Evolutionary conservation across 441 rosid species (phyloP).

Genomic region (Omphalea diandra): DNA sequence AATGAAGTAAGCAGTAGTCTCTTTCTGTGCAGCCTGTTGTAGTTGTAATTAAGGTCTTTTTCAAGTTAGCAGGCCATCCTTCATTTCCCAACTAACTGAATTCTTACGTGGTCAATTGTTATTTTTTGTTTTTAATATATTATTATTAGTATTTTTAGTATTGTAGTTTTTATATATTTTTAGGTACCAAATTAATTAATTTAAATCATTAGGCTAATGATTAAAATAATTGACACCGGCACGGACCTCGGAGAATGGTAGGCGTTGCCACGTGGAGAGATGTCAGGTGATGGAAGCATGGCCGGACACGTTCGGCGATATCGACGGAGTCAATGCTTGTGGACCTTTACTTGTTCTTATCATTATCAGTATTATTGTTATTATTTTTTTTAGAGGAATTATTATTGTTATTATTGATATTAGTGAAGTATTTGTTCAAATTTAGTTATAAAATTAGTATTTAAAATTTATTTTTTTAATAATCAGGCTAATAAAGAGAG

Average conservation of each 20-base stretch:
- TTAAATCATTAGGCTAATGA: too few species aligned
- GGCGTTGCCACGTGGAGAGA: slow-evolving; percentile 48
- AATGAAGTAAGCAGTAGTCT: slow-evolving; percentile 37
- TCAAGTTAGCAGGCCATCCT: slow-evolving; percentile 33
- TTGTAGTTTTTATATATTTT: background rate
- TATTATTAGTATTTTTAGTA: too few species aligned
- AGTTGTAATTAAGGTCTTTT: too few species aligned
- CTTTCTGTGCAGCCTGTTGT: slow-evolving; percentile 50
- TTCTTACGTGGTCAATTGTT: slow-evolving; percentile 13
- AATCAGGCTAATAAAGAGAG: too few species aligned
- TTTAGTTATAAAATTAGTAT: too few species aligned
- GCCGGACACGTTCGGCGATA: slow-evolving; percentile 40
- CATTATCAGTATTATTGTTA: too few species aligned
- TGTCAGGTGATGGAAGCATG: slow-evolving; percentile 28
- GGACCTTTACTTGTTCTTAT: background rate
- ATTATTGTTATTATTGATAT: too few species aligned
- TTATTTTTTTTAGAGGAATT: too few species aligned
- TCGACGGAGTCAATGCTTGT: slow-evolving; percentile 33
- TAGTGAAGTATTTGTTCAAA: too few species aligned
- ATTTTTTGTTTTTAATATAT: background rate
- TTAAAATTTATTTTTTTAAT: too few species aligned
- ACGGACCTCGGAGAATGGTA: slow-evolving; percentile 27
- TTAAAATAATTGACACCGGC: slow-evolving; percentile 32
- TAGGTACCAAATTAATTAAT: background rate
- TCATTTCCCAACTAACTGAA: slow-evolving; percentile 35